Percentiles rank a stretch among this genome's conserved stretches.
These are phyloP conservation scores for Coemansia pectinata DNA, from an alignment of 192 early-diverging fungal genomes.

Conservation along the genomic window DNA sequence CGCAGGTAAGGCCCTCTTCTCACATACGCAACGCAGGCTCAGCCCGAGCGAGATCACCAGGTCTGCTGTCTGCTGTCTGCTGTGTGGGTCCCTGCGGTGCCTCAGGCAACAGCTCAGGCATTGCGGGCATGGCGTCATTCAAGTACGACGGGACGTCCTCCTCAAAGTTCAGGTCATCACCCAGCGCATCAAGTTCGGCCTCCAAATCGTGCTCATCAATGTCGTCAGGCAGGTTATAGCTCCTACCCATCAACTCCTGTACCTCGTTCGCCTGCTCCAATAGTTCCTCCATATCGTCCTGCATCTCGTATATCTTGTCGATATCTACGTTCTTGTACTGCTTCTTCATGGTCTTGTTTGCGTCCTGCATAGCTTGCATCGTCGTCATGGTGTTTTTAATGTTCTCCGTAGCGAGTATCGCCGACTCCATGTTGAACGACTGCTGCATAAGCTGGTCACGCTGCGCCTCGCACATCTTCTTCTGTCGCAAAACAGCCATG, in stretches of 20 bases:
- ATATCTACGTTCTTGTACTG: slow-evolving; percentile 95
- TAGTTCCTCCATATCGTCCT: slow-evolving; percentile 98
- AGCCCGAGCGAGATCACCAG: slow-evolving; percentile 7
- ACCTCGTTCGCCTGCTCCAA: slow-evolving; percentile 97
- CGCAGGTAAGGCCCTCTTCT: not conserved
- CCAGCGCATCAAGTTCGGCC: slow-evolving; percentile 97
- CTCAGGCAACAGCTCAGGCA: slow-evolving; percentile 49
- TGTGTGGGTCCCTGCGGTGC: slow-evolving; percentile 22
- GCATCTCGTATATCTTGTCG: slow-evolving; percentile 90
- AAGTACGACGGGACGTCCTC: slow-evolving; percentile 45
- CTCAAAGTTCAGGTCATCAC: slow-evolving; percentile 81
- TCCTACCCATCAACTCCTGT: slow-evolving; percentile 91
- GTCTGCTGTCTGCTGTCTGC: slow-evolving; percentile 15
- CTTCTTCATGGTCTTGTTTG: slow-evolving; percentile 93
- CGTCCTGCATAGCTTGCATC: slow-evolving; percentile 93
- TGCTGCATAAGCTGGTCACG: slow-evolving; percentile 94
- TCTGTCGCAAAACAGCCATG: slow-evolving; percentile 87
- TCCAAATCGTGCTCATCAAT: slow-evolving; percentile 97
- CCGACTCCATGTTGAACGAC: slow-evolving; percentile 99
- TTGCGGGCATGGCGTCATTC: slow-evolving; percentile 16
- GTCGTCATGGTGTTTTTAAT: slow-evolving; percentile 95
- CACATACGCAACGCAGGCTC: slow-evolving; percentile 45
- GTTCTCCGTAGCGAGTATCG: slow-evolving; percentile 89
- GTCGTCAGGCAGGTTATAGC: slow-evolving; percentile 92
- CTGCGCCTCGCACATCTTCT: slow-evolving; percentile 91